These are phyloP conservation scores for Vickermania spadyakhi DNA, from an alignment of 208 protist species.

Conservation along the genomic window DNA sequence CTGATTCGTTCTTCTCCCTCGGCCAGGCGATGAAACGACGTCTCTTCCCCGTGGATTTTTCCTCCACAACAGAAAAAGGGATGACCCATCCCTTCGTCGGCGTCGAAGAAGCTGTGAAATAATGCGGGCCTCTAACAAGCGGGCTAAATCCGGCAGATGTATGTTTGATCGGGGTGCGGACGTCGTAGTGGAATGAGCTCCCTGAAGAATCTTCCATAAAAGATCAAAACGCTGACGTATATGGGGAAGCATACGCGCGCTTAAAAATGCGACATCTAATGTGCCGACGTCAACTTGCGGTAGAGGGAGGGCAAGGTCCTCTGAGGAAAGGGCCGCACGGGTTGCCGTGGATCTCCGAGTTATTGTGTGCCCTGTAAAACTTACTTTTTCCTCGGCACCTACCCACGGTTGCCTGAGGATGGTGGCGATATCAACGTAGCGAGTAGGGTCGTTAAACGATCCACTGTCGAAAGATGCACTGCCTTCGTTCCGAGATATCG, in stretches of 20 bases:
- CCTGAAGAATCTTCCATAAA: neutral
- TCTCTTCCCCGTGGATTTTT: neutral
- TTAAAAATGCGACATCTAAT: neutral
- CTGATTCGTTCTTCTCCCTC: neutral
- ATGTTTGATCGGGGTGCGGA: neutral
- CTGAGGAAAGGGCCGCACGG: neutral
- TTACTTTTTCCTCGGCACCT: neutral
- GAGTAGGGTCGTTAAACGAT: neutral
- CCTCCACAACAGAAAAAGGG: neutral
- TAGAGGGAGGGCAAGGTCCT: neutral
- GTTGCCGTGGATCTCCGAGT: neutral
- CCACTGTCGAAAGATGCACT: too few relatives aligned
- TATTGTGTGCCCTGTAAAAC: neutral
- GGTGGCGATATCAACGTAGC: neutral
- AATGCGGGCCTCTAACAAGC: neutral
- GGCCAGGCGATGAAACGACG: slow-evolving; percentile 2
- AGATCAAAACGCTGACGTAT: neutral
- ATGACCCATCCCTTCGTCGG: neutral
- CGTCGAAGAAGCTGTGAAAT: neutral
- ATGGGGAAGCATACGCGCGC: neutral
- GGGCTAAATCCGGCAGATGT: neutral
- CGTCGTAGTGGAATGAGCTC: neutral
- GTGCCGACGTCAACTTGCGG: neutral
- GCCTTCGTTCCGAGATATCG: too few relatives aligned
- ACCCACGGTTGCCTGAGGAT: neutral